These are phyloP conservation scores for Vitis rupestris DNA, from an alignment of 164 flowering plant species.

Conservation along the genomic window DNA sequence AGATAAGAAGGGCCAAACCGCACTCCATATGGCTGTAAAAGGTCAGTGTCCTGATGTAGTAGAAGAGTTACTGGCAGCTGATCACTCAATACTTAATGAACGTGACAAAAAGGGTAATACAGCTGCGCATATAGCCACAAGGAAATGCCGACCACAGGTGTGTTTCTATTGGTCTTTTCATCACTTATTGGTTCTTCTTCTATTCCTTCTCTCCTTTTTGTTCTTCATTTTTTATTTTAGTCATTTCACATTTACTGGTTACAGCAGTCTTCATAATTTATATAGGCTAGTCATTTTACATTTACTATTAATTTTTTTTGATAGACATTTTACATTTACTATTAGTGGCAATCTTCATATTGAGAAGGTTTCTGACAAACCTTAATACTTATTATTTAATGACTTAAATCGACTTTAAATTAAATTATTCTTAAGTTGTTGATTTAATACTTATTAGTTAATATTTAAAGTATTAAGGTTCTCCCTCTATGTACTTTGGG, in stretches of 20 bases:
- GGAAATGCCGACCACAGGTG: conserved; percentile 87
- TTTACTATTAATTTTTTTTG: too few relatives aligned
- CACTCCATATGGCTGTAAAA: conserved; percentile 99
- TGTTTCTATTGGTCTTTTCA: background rate
- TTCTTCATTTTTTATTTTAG: background rate
- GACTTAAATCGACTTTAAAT: too few relatives aligned
- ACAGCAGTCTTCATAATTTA: too few relatives aligned
- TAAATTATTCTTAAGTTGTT: too few relatives aligned
- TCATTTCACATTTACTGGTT: background rate
- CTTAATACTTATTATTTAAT: too few relatives aligned
- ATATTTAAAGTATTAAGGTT: too few relatives aligned
- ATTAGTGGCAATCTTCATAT: too few relatives aligned
- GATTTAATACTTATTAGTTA: too few relatives aligned
- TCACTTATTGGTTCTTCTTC: background rate
- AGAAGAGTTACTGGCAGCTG: conserved; percentile 73
- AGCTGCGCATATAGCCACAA: conserved; percentile 85
- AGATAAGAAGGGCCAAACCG: conserved; percentile 97
- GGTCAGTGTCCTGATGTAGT: conserved; percentile 67
- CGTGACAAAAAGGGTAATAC: conserved; percentile 96
- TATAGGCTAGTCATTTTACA: too few relatives aligned
- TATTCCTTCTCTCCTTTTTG: background rate
- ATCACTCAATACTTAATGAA: conserved; percentile 65
- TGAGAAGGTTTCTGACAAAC: too few relatives aligned
- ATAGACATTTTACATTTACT: too few relatives aligned
- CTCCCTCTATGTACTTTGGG: too few relatives aligned